Evolutionary conservation across 306 rosid genomes (phyloP).

Genomic region (Pueraria montana): DNA sequence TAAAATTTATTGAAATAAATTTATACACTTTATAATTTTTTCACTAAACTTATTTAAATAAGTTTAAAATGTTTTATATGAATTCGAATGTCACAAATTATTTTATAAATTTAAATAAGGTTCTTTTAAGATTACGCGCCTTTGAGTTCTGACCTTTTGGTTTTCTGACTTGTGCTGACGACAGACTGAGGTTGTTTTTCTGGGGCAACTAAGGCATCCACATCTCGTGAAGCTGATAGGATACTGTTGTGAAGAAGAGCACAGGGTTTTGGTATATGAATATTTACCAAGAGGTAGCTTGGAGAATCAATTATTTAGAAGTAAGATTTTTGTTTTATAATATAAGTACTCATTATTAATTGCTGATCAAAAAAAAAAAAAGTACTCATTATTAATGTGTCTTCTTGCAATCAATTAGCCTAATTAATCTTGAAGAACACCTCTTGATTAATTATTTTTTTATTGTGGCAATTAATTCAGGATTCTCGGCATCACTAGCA

Average conservation of each 20-base stretch:
- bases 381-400: not conserved
- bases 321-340: conserved; percentile 53
- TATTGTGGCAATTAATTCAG: conserved; percentile 46
- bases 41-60: not conserved
- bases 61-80: not conserved
- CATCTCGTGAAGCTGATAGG: conserved; percentile 94
- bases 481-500: conserved; percentile 73
- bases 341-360: not conserved
- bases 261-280: conserved; percentile 80
- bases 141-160: conserved; percentile 13
- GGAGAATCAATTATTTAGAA: conserved; percentile 91
- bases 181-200: conserved; percentile 90
- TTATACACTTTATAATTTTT: not conserved
- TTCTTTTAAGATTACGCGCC: not conserved
- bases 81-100: not conserved
- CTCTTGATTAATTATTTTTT: not conserved
- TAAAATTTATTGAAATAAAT: not conserved
- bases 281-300: conserved; percentile 97
- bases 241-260: conserved; percentile 91
- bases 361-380: no score
- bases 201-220: conserved; percentile 88
- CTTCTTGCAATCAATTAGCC: not conserved
- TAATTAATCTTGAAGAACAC: not conserved
- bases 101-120: not conserved
- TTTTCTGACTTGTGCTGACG: conserved; percentile 17